Base-by-base conservation (phyloP, 305 asterid genomes). In the Plantago lanceolata region DNA sequence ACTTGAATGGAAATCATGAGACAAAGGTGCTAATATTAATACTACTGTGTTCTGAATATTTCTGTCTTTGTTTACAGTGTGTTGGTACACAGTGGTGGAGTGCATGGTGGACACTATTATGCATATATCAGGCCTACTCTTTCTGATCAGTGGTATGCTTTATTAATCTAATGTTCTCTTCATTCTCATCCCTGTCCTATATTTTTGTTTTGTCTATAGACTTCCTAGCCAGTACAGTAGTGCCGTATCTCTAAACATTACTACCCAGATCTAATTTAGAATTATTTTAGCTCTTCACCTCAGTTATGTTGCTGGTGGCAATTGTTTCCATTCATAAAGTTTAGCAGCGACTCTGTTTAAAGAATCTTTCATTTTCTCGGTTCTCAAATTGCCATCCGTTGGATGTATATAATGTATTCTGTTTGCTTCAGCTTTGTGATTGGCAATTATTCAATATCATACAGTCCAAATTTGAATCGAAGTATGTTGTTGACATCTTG, bases 31-130 rank as follows among this genome's bases (percentile, higher is more conserved):
- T 40, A 40, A 40, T 40, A 40, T 40, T 37, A 8, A 40, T 12
- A 40, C 45, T 40, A 11, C 9, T 40, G 11, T 40, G 15, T 12
- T 40, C 45, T 40, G 15, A 9, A 9, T 8, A 9, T 40, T 44
- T 61, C 49, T 65, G 33, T 70, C 49, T 61, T 62, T 64, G 52
- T 60, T 56, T 59, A 20, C 68, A 88, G 96, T 59, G 96, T 88
- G 68, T 76, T 88, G 86, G 96, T 88, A 79, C 95, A 88, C 75
- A 86, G 92, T 57, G 96, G 95, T 26, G 95, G 96, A 48, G 93
- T 89, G 69, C 93, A 89, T 72, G 95, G 96, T 73, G 96, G 96
- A 52, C 96, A 89, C 68, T 89, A 86, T 73, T 89, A 84, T 73
- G 96, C 90, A 63, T 89, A 79, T 61, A 86, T 89, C 77, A 79